Conservation (phyloP, 805 yeast species). For the Cyberlindnera sargentensis region DNA sequence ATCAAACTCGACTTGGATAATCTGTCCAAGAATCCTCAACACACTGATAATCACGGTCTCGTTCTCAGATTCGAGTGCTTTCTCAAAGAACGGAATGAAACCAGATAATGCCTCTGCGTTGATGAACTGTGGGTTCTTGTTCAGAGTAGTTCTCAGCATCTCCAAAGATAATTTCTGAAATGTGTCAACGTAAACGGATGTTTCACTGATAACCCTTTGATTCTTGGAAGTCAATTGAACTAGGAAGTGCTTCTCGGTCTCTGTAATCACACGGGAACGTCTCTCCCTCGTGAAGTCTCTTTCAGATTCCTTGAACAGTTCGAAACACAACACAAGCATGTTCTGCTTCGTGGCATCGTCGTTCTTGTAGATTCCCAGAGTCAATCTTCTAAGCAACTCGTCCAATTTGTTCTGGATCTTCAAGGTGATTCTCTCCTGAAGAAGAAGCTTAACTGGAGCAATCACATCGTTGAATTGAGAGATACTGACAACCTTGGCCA, state of each 20-base stretch:
- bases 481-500: constrained; percentile 59
- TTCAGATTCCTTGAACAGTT: constrained; percentile 53
- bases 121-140: constrained; percentile 52
- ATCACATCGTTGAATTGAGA: constrained; percentile 49
- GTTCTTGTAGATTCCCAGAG: constrained; percentile 76
- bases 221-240: constrained; percentile 66
- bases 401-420: constrained; percentile 70
- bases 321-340: constrained; percentile 65
- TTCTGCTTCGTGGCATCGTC: constrained; percentile 48
- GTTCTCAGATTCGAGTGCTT: constrained; percentile 53
- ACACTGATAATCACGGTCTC: constrained; percentile 73
- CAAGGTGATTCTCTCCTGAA: constrained; percentile 56
- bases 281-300: constrained; percentile 18
- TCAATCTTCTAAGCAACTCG: constrained; percentile 68
- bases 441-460: constrained; percentile 58
- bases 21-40: constrained; percentile 51
- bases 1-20: constrained; percentile 57
- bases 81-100: constrained; percentile 66
- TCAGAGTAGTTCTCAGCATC: constrained; percentile 61
- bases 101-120: constrained; percentile 57
- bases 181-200: constrained; percentile 47
- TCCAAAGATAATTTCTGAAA: constrained; percentile 76
- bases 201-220: constrained; percentile 45
- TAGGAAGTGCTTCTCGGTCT: constrained; percentile 58
- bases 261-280: constrained; percentile 24